Evolutionary conservation across 2,329 filamentous ascomycete genomes (phyloP).

Genomic region (Albifimbria verrucaria): DNA sequence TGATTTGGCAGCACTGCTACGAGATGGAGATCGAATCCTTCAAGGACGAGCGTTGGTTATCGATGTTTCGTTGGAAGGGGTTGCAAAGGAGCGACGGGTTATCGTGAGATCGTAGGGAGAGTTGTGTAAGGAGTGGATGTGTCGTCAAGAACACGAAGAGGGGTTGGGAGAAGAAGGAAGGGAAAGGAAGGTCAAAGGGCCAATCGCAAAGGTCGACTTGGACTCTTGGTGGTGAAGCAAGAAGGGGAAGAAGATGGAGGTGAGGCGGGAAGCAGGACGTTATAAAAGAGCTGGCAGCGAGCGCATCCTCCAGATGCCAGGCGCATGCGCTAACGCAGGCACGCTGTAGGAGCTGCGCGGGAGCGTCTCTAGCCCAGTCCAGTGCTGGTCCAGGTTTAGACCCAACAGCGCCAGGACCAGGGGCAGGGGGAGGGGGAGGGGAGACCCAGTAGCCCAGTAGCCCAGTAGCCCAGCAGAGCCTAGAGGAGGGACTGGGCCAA

Average conservation of each 20-base stretch:
- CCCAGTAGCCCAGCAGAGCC: neutral
- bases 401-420: too few species aligned
- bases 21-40: neutral
- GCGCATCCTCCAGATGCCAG: neutral
- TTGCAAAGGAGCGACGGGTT: neutral
- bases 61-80: neutral
- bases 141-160: constrained; percentile 25
- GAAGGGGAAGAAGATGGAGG: neutral
- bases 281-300: neutral
- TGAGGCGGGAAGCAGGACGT: neutral
- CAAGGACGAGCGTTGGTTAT: constrained; percentile 1
- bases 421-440: too few species aligned
- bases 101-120: neutral
- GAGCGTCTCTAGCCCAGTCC: too few species aligned
- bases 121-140: constrained; percentile 27
- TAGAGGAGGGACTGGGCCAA: neutral
- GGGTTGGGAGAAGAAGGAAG: constrained; percentile 2
- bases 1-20: constrained; percentile 9
- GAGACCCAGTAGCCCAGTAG: too few species aligned
- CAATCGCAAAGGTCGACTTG: constrained; percentile 3
- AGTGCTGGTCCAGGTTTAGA: too few species aligned
- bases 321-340: neutral
- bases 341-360: neutral
- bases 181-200: constrained; percentile 1
- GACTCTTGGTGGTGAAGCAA: constrained; percentile 1